Evolutionary conservation across 2,329 filamentous ascomycete species (phyloP), one percentile per base, ranked within the genome.

Genomic region (Bipolaris cookei): DNA sequence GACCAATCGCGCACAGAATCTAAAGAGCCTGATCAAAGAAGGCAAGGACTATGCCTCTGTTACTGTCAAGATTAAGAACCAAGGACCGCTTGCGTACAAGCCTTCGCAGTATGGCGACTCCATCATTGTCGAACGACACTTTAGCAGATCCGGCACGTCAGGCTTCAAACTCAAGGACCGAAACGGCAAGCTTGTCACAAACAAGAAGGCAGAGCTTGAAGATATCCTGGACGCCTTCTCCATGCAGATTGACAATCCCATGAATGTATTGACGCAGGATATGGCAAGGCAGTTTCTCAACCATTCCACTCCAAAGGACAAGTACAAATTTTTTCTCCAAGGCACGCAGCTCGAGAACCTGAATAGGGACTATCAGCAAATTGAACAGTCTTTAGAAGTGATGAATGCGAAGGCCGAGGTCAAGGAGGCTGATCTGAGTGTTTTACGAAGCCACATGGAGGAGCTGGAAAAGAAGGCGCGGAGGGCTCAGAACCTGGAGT

Each of bases 251-350:
- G 94, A 98, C 72, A 99, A 99, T 67, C 95, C 95, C 0, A 88
- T 99, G 80, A 98, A 96, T 58, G 90, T 98, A 6, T 83, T 99
- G 16, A 97, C 93, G 0, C 95, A 99, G 76, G 95, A 99, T 73
- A 92, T 93, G 76, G 95, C 95, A 10, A 88, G 95, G 10, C 90
- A 96, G 56, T 99, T 99, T 68, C 83, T 99, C 41, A 96, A 94
- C 70, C 86, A 88, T 34, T 94, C 95, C 11, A 90, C 87, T 2
- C 86, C 92, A 0, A 80, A 85, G 3, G 88, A 94, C 58, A 99
- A 99, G 74, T 99, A 98, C 82, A 95, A 91, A 65, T 97, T 97
- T 70, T 99, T 99, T 72, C 85, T 97, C 58, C 92, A 93, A 67
- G 95, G 95, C 23, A 96, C 97, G 0, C 93, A 98, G 68, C 84